Conservation (phyloP, 1,284 basidiomycete species). For the Rhodotorula sp. region DNA sequence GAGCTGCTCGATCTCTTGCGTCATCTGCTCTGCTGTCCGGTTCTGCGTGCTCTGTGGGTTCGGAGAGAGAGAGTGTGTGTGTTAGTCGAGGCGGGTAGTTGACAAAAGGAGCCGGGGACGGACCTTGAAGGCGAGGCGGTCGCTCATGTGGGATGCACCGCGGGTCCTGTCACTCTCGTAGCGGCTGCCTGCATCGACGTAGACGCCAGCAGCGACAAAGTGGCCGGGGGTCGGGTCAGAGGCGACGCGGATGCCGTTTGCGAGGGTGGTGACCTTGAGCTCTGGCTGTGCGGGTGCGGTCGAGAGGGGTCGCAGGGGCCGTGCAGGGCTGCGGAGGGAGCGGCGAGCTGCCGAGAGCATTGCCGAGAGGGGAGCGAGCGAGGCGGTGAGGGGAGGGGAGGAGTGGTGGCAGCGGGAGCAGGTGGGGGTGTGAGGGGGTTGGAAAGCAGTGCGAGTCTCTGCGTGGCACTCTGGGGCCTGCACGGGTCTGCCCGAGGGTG, state of each 20-base stretch:
- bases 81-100: no score
- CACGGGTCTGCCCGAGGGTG: not conserved
- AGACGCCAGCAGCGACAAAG: constrained; percentile 91
- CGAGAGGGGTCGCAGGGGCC: not conserved
- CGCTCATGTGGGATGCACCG: constrained; percentile 87
- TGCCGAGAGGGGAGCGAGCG: not conserved
- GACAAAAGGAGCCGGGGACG: constrained; percentile 32
- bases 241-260: constrained; percentile 88
- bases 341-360: constrained; percentile 5
- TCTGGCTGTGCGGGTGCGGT: constrained; percentile 14
- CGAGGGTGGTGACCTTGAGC: constrained; percentile 69
- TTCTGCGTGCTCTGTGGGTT: constrained; percentile 54
- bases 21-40: constrained; percentile 69
- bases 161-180: constrained; percentile 76
- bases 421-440: not conserved
- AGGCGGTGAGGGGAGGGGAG: not conserved
- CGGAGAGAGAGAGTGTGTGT: not conserved
- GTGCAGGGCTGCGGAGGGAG: not conserved
- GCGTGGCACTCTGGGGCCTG: not conserved
- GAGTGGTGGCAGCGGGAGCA: not conserved
- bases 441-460: not conserved
- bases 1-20: constrained; percentile 74
- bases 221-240: constrained; percentile 90
- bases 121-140: constrained; percentile 96
- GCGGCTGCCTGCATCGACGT: constrained; percentile 90